Evolutionary conservation across 2,329 filamentous ascomycete species (phyloP), one percentile per base, ranked within the genome.

Genomic region (Penicillium sp.): DNA sequence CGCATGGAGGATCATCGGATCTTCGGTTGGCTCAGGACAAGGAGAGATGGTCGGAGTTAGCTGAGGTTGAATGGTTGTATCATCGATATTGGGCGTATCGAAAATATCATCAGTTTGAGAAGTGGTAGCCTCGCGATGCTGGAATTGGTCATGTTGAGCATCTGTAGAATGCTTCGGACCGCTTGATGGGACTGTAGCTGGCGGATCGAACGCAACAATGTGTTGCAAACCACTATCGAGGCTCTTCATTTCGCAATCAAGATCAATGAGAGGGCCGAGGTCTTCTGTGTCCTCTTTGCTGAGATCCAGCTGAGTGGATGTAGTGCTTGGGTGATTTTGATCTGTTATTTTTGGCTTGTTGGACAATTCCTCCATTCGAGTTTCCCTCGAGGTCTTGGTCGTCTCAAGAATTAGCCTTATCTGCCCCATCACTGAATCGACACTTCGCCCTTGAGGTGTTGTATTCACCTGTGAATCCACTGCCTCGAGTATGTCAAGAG

Each of bases 401-500:
- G 10, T 36, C 23, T 47, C 29, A n/a, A 53, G n/a, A 13, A 35
- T 53, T 36, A 45, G 17, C 27, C 4, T 45, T 13, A 45, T 44
- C 17, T 53, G 29, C 4, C n/a, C 39, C 27, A 53, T 53, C 5
- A 53, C 50, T 8, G 50, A 27, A 27, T 53, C 50, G 12, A 53
- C 50, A 12, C 21, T 47, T 21, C 29, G 25, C 7, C 21, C 39
- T 35, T 21, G 29, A 35, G 29, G 12, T 27, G 8, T 21, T 27
- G 21, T 45, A 35, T 45, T 25, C 31, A 44, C 27, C 29, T 36
- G 17, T 9, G 2, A 45, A 35, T 25, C 4, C 39, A 19, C 10
- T 52, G 17, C 7, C 7, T 27, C 21, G 10, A 13, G 5, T 15
- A 13, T 6, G 4, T 8, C 15, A 9, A 51, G 12, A 33, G 27